Evolutionary conservation across 2,329 filamentous ascomycete species (phyloP).

Genomic region (Colletotrichum sp.): DNA sequence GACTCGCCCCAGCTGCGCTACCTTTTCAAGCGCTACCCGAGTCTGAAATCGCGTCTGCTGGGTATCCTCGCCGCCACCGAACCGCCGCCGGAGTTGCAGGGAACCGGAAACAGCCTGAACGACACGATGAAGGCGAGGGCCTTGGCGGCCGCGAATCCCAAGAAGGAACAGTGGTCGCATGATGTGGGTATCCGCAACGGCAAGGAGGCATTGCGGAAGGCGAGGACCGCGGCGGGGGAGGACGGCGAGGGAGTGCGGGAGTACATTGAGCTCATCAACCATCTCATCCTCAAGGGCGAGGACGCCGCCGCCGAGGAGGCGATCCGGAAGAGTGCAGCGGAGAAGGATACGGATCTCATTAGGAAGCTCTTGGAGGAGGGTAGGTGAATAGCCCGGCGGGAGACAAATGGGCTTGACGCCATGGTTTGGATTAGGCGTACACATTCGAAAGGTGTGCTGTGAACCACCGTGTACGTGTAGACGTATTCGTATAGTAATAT

Average conservation of each 20-base stretch:
- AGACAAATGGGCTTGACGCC: neutral
- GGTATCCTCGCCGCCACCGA: constrained; percentile 56
- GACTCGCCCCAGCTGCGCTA: constrained; percentile 52
- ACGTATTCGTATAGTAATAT: neutral
- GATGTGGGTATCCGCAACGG: constrained; percentile 64
- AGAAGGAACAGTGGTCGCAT: constrained; percentile 57
- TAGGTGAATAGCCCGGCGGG: constrained; percentile 29
- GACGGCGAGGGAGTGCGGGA: constrained; percentile 65
- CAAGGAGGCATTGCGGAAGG: constrained; percentile 56
- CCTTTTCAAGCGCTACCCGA: constrained; percentile 60
- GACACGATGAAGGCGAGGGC: constrained; percentile 22
- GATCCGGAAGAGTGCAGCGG: constrained; percentile 49
- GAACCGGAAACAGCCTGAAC: constrained; percentile 14
- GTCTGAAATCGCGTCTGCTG: constrained; percentile 50
- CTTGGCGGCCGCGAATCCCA: constrained; percentile 24
- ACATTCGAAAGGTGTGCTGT: neutral
- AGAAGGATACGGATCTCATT: constrained; percentile 55
- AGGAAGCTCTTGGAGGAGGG: constrained; percentile 53
- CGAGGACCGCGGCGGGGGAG: constrained; percentile 54
- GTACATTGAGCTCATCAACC: constrained; percentile 62
- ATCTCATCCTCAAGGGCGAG: constrained; percentile 46
- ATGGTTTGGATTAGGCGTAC: neutral
- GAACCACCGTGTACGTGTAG: neutral
- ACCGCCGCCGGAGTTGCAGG: constrained; percentile 38
- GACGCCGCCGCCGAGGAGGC: constrained; percentile 34